Percentiles rank a stretch among this genome's conserved stretches.
phyloP scores from a whole-genome alignment of 352 stramenopile genomes.

The Globisporangium spinosum region DNA sequence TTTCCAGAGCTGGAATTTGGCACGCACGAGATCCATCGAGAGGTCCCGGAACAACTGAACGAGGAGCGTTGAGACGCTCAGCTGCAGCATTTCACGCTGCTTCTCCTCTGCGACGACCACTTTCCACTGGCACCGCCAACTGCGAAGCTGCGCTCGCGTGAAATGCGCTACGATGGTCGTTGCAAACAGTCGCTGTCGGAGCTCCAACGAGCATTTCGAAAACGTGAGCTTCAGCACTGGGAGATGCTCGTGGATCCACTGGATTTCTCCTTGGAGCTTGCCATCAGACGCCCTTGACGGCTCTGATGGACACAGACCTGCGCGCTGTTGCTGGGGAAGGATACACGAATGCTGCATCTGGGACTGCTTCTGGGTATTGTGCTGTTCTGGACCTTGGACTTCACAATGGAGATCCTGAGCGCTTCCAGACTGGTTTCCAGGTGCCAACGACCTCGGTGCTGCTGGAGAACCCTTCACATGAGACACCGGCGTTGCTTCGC shows the following conservation, averaged over 20 bases:
- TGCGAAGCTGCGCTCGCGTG: constrained; percentile 23
- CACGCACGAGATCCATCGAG: constrained; percentile 12
- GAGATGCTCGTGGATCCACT: constrained; percentile 64
- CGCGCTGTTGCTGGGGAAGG: not conserved
- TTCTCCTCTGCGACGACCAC: constrained; percentile 25
- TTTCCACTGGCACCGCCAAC: constrained; percentile 29
- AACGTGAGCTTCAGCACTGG: constrained; percentile 48
- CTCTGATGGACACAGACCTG: constrained; percentile 5
- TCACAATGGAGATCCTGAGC: constrained; percentile 1
- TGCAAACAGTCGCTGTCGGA: constrained; percentile 39
- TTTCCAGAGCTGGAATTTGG: constrained; percentile 25
- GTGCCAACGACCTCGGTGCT: not conserved
- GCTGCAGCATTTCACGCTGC: constrained; percentile 21
- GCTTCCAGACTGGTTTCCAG: constrained; percentile 6
- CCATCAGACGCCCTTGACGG: not conserved
- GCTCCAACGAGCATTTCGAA: constrained; percentile 36
- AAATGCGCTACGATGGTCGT: constrained; percentile 31
- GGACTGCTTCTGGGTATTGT: not conserved
- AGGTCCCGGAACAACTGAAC: constrained; percentile 26
- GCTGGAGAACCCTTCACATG: not conserved
- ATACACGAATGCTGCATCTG: constrained; percentile 7
- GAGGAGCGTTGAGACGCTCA: constrained; percentile 27
- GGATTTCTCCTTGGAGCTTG: constrained; percentile 38
- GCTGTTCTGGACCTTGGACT: not conserved
- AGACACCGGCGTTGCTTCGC: not conserved